Conservation (phyloP, 1,284 basidiomycete genomes). For the Ceratobasidium theobromae region DNA sequence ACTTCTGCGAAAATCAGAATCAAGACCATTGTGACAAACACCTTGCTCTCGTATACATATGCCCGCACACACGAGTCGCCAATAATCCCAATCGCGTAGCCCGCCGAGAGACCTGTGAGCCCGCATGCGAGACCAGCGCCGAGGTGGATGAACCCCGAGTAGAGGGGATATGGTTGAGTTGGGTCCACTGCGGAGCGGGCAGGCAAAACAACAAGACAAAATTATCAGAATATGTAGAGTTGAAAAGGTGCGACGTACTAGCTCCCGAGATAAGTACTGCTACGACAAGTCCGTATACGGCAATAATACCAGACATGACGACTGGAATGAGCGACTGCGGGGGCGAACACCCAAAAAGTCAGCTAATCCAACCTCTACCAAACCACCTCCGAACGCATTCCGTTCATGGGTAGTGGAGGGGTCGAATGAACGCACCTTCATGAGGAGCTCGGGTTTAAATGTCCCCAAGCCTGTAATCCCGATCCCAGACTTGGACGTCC, state of each 20-base stretch:
- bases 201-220: conserved; percentile 44
- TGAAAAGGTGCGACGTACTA: too few relatives aligned
- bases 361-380: background rate
- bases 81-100: conserved; percentile 95
- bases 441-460: conserved; percentile 94
- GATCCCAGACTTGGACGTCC: conserved; percentile 96
- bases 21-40: conserved; percentile 86
- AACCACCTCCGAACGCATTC: too few relatives aligned
- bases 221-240: background rate
- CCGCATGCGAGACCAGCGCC: conserved; percentile 93
- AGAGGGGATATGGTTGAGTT: conserved; percentile 59
- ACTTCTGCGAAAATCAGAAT: conserved; percentile 96
- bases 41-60: conserved; percentile 54
- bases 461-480: conserved; percentile 95
- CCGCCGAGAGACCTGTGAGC: conserved; percentile 91
- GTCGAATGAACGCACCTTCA: conserved; percentile 70
- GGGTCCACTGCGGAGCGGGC: conserved; percentile 56
- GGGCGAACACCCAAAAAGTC: background rate
- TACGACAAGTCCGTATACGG: conserved; percentile 66
- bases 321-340: conserved; percentile 86
- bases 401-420: background rate
- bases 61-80: conserved; percentile 75
- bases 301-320: conserved; percentile 84
- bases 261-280: conserved; percentile 55
- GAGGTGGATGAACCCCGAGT: conserved; percentile 90